Conservation (phyloP, 2,329 filamentous ascomycete genomes). For the Diaporthe nobilis region DNA sequence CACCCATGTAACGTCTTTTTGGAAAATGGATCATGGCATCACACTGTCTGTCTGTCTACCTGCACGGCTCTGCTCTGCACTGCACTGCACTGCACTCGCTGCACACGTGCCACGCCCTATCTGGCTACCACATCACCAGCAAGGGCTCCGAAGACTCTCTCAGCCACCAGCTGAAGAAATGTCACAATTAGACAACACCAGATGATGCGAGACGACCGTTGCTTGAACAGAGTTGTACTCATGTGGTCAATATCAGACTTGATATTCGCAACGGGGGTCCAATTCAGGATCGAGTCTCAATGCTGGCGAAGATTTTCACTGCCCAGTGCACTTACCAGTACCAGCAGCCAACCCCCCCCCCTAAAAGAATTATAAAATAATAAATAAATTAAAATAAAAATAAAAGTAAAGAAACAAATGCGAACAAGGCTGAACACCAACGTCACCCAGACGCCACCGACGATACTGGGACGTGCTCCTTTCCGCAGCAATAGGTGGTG, state of each 20-base stretch:
- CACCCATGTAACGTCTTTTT: slow-evolving; percentile 30
- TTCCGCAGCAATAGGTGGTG: not conserved
- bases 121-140: not conserved
- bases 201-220: slow-evolving; percentile 14
- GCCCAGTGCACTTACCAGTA: slow-evolving; percentile 1
- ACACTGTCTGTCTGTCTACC: not conserved
- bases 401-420: not conserved
- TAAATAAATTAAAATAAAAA: not conserved
- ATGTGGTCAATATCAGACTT: slow-evolving; percentile 1
- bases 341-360: not conserved
- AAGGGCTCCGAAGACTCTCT: not conserved
- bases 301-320: not conserved
- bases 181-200: not conserved
- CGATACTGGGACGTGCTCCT: not conserved
- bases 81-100: not conserved
- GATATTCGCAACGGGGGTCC: slow-evolving; percentile 17
- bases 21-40: slow-evolving; percentile 21
- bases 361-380: not conserved
- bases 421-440: slow-evolving; percentile 14
- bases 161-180: not conserved
- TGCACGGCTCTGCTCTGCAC: not conserved
- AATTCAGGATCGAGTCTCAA: not conserved
- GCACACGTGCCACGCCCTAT: slow-evolving; percentile 6
- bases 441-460: not conserved
- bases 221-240: slow-evolving; percentile 1